Evolutionary conservation across 179 eudicot species (phyloP), one percentile per base, ranked within the genome.

Genomic region (Beta macrorhiza): DNA sequence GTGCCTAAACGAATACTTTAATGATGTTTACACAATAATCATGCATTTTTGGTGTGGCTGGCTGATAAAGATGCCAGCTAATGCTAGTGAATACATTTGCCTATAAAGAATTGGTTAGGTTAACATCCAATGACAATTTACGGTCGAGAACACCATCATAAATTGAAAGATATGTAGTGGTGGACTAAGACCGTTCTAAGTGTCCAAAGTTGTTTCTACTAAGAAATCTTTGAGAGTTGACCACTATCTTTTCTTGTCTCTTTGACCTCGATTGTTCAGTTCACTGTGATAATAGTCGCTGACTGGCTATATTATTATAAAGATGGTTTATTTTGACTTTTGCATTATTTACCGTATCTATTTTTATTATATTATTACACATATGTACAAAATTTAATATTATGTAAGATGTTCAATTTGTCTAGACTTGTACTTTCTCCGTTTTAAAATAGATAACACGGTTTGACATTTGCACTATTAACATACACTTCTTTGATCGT

Each of bases 121-220:
- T 77, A 9, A 52, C 52, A 3, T 64, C 45, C 80, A 65, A 64
- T 51, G 29, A 51, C 61, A 52, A 8, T n/a, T 15, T 49, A 49
- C 45, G 49, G 61, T 68, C 62, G 20, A 55, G 17, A 67, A 32
- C 75, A 78, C 45, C 19, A 68, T 78, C 15, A 77, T 77, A n/a
- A 44, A 73, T 51, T 16, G 29, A 47, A 51, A 19, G 53, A 44
- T 69, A 45, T 45, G 7, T 64, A 78, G 65, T 78, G 81, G 74
- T 68, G 53, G 74, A 78, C 75, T n/a, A 67, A 32, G 22, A 65
- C 56, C 32, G 64, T 53, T 78, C 68, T 11, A 44, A 64, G 5
- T 25, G 37, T 68, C 53, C 47, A 44, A 49, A 64, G 57, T 58
- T 75, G 51, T 58, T 59, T 25, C 55, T 58, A 37, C 16, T 59